Conservation (phyloP, 1,139 yeast species). For the Spencermartinsiella ligniputridi region DNA sequence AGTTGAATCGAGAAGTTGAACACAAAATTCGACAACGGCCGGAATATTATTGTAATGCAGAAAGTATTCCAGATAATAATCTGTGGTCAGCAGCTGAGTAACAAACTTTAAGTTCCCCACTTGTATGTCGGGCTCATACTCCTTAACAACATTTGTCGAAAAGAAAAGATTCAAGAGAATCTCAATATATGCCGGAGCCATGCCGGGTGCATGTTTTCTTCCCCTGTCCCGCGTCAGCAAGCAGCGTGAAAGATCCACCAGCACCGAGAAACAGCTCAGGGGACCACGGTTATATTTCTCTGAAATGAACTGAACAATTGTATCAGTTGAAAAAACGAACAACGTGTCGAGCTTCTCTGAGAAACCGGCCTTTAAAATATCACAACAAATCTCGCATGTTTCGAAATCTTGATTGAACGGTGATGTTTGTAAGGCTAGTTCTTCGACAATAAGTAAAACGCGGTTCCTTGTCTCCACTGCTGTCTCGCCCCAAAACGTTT, state of each 20-base stretch:
- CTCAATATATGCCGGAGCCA: conserved; percentile 12
- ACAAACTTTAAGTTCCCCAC: conserved; percentile 24
- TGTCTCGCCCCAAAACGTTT: conserved; percentile 38
- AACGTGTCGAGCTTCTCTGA: conserved; percentile 70
- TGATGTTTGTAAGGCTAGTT: conserved; percentile 41
- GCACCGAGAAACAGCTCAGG: conserved; percentile 18
- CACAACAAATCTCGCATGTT: conserved; percentile 54
- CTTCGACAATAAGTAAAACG: conserved; percentile 40
- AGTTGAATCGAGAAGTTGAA: conserved; percentile 46
- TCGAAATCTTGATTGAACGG: conserved; percentile 38
- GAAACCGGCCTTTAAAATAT: conserved; percentile 58
- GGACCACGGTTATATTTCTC: conserved; percentile 36
- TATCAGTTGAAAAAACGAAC: conserved; percentile 44
- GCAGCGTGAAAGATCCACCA: conserved; percentile 31
- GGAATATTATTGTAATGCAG: conserved; percentile 16
- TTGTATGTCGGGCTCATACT: conserved; percentile 26
- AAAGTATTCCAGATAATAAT: conserved; percentile 12
- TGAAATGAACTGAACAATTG: conserved; percentile 45
- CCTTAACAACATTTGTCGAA: conserved; percentile 9
- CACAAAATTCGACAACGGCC: conserved; percentile 24
- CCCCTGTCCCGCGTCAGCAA: conserved; percentile 21
- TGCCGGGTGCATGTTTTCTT: conserved; percentile 6
- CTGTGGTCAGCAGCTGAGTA: conserved; percentile 22
- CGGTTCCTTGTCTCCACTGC: conserved; percentile 39
- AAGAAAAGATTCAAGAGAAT: conserved; percentile 21